Conservation (phyloP, 2,329 filamentous ascomycete species). For the Beauveria caledonica region DNA sequence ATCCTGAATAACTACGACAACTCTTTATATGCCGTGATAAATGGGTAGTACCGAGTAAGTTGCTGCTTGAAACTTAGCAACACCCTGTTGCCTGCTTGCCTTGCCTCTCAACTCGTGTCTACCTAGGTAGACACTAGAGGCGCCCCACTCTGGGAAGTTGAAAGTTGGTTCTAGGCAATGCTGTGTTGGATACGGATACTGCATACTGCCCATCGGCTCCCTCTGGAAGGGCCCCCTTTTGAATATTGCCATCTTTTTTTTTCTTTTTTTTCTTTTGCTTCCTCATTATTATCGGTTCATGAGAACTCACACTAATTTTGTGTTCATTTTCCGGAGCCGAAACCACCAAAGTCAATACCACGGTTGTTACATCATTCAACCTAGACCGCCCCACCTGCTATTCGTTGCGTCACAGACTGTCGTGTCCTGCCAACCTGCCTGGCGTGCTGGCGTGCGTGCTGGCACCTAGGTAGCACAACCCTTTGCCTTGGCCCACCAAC, state of each 20-base stretch:
- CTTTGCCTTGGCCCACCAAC: background rate
- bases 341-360: background rate
- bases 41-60: too few relatives aligned
- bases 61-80: background rate
- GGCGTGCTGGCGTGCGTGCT: background rate
- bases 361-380: background rate
- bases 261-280: too few relatives aligned
- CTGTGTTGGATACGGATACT: too few relatives aligned
- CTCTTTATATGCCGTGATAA: too few relatives aligned
- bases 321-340: background rate
- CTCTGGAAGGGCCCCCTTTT: background rate
- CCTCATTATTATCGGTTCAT: background rate
- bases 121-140: background rate
- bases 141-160: background rate
- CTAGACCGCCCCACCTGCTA: background rate
- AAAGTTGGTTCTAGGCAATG: background rate
- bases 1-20: too few relatives aligned
- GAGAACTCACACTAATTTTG: background rate
- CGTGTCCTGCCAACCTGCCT: background rate
- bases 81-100: too few relatives aligned
- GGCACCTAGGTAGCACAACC: background rate
- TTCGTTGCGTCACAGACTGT: conserved; percentile 6
- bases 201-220: background rate
- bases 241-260: background rate
- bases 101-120: too few relatives aligned